phyloP scores from a whole-genome alignment of 1,284 basidiomycete species.

The Cutaneotrichosporon mucoides region DNA sequence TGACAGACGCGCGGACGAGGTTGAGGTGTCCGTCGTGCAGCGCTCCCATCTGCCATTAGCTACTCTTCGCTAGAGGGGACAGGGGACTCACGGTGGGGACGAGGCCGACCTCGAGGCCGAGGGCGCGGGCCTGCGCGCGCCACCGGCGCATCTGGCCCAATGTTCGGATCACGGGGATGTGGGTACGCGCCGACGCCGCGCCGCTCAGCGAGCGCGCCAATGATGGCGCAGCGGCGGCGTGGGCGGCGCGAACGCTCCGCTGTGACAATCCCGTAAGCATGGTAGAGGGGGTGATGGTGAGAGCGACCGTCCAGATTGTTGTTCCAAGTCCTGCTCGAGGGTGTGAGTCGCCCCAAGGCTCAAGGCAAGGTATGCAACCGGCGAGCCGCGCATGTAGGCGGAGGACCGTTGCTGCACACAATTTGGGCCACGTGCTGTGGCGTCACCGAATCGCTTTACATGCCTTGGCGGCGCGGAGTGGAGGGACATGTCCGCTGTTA shows the following conservation, averaged over 20 bases:
- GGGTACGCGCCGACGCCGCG: background rate
- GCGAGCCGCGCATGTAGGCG: too few species aligned
- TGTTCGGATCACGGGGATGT: conserved; percentile 70
- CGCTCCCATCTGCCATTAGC: conserved; percentile 71
- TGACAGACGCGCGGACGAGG: conserved; percentile 66
- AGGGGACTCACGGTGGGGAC: conserved; percentile 64
- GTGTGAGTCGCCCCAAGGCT: too few species aligned
- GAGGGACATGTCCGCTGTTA: background rate
- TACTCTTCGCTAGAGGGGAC: background rate
- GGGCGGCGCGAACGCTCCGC: background rate
- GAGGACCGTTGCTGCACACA: background rate
- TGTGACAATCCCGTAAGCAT: background rate
- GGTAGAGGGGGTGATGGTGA: background rate
- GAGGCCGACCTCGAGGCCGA: conserved; percentile 72
- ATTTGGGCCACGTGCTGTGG: background rate
- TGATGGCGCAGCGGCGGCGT: background rate
- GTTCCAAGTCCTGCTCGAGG: too few species aligned
- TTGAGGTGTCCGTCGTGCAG: conserved; percentile 88
- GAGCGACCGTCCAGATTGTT: too few species aligned
- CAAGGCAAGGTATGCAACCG: too few species aligned
- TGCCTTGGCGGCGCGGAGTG: background rate
- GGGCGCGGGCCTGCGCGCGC: conserved; percentile 62
- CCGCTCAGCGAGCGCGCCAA: background rate
- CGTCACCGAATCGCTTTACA: background rate
- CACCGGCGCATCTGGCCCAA: conserved; percentile 69